Evolutionary conservation across 805 yeast genomes (phyloP), one percentile per base, ranked within the genome.

Genomic region (Yarrowia sp.): DNA sequence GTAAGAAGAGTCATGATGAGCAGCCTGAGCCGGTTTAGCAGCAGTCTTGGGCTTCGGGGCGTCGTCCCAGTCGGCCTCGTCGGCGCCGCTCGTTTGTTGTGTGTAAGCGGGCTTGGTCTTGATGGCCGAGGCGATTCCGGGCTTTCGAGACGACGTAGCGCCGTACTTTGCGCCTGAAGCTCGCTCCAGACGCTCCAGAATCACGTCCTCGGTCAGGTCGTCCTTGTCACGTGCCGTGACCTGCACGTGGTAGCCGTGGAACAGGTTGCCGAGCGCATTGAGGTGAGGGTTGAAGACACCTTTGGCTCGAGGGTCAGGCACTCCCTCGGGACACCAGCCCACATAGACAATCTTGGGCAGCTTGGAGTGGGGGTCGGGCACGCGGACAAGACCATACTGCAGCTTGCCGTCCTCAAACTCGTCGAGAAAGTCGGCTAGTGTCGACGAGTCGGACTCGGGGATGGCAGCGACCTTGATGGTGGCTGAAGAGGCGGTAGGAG

Each of bases 151-250:
- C 41, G 44, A 73, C 68, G 71, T 71, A 65, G 84, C 83, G 4
- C 95, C 87, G 78, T 95, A 95, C 73, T 96, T 86, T 15, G 99
- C 97, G 71, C 99, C 99, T 1, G 98, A 89, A 38, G 98, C 97
- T 69, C 90, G 88, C 68, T 90, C 86, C 57, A 95, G 86, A 68
- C 90, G 86, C 48, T 84, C 81, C 69, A 91, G 75, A 66, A 95
- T 83, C 66, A 89, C 96, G 31, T 81, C 81, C 48, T 89, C 88
- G 70, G 90, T 89, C 74, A 96, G 81, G 75, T 95, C 99, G 72
- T 92, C 97, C 47, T 84, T 80, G 73, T 90, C 96, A 77, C 98
- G 86, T n/a, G 98, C 98, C 57, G 97, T 92, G 69, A 95, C 86
- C 77, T 95, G 98, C 64, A 95, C 92, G 74, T 95, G 99, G 77